phyloP scores from a whole-genome alignment of 345 rosid species.

The Sisymbrium altissimum region DNA sequence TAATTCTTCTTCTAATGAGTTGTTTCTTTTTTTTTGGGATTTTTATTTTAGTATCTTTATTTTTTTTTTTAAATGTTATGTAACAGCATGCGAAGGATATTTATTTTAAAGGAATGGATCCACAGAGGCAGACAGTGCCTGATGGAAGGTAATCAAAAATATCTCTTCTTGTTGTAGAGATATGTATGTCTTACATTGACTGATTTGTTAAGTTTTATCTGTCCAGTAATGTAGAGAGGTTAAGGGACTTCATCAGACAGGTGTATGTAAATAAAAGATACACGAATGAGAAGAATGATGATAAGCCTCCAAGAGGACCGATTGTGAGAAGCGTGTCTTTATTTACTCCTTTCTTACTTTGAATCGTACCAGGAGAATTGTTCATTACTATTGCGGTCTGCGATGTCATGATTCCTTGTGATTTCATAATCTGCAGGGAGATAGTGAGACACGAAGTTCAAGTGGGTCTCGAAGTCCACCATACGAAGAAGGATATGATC shows the following conservation, averaged over 20 bases:
- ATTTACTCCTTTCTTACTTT: not conserved
- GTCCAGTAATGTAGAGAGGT: constrained; percentile 74
- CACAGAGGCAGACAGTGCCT: constrained; percentile 65
- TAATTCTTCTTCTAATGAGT: not conserved
- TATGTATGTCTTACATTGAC: constrained; percentile 2
- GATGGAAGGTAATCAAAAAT: constrained; percentile 76
- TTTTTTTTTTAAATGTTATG: not conserved
- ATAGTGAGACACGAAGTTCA: constrained; percentile 51
- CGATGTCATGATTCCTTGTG: not conserved
- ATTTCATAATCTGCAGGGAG: constrained; percentile 50
- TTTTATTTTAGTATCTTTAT: not conserved
- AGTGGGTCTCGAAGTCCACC: constrained; percentile 90
- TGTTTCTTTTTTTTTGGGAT: not conserved
- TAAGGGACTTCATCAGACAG: constrained; percentile 87
- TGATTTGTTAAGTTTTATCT: constrained; percentile 33
- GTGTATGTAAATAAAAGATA: constrained; percentile 85
- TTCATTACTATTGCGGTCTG: not conserved
- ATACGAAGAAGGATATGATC: constrained; percentile 67
- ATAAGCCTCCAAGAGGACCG: constrained; percentile 73
- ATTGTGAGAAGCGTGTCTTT: constrained; percentile 45
- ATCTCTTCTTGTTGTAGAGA: constrained; percentile 4
- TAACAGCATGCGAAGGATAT: constrained; percentile 79
- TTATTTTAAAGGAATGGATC: constrained; percentile 88
- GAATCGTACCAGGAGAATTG: not conserved
- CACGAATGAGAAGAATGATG: constrained; percentile 63